A percentile compares a stretch with the other conserved stretches of the same genome.
Evolutionary conservation across 2,329 filamentous ascomycete species (phyloP).

Genomic region (Calonectria pseudoreteaudii): DNA sequence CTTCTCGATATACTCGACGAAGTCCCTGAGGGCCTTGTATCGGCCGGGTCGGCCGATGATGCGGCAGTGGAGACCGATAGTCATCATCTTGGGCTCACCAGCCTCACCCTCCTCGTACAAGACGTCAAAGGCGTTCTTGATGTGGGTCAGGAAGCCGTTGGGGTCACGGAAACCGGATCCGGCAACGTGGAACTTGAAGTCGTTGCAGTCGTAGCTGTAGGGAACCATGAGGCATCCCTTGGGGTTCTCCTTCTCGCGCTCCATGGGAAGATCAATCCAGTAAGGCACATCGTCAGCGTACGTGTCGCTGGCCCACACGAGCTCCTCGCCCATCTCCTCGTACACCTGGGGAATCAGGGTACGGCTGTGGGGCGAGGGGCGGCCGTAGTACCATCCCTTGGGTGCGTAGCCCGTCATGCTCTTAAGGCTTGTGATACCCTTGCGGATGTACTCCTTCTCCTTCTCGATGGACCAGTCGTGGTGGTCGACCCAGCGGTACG

Average conservation of each 20-base stretch:
- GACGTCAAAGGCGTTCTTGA: constrained; percentile 65
- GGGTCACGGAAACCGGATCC: constrained; percentile 59
- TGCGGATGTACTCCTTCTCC: constrained; percentile 60
- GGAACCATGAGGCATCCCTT: constrained; percentile 67
- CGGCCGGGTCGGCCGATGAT: constrained; percentile 65
- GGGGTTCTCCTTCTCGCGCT: constrained; percentile 51
- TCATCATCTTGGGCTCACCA: constrained; percentile 68
- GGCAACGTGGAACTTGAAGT: constrained; percentile 56
- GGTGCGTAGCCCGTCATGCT: constrained; percentile 58
- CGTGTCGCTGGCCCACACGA: constrained; percentile 62
- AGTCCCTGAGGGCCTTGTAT: constrained; percentile 62
- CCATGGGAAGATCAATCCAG: constrained; percentile 52
- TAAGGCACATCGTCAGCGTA: constrained; percentile 63
- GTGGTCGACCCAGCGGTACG: constrained; percentile 64
- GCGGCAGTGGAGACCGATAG: constrained; percentile 64
- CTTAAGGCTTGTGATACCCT: constrained; percentile 55
- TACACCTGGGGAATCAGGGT: constrained; percentile 61
- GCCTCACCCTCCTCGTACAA: constrained; percentile 63
- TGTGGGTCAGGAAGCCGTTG: constrained; percentile 56
- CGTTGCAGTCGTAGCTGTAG: constrained; percentile 67
- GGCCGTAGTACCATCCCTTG: constrained; percentile 62
- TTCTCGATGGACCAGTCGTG: constrained; percentile 57
- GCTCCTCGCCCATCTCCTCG: constrained; percentile 62
- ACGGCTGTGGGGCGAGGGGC: constrained; percentile 56
- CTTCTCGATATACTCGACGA: constrained; percentile 63